Evolutionary conservation across 768 basidiomycete species (phyloP), one percentile per base, ranked within the genome.

Genomic region (Kwoniella botswanensis): DNA sequence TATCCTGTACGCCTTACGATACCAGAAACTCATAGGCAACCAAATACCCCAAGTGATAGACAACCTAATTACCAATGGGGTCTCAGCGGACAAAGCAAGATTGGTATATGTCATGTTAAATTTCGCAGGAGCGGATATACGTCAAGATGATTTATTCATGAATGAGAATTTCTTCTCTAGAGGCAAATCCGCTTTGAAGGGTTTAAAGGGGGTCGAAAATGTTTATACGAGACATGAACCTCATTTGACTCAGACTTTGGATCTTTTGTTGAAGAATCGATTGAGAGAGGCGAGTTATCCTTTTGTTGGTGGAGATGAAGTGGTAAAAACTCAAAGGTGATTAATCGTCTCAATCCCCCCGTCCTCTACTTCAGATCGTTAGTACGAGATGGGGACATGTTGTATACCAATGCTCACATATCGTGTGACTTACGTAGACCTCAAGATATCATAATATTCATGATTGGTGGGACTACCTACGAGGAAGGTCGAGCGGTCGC

Each of bases 201-300:
- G 97, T 6, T 86, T 99, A 58, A 97, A 97, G 88, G 97, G 97
- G 2, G 96, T 98, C 4, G 97, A 99, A 84, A 99, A 99, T 78
- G 95, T 98, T 17, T 99, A 98, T 82, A 99, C 94, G 67, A 97
- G 98, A 76, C 97, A 98, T 77, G 90, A 90, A 17, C 97, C 97
- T 7, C 94, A 95, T 83, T 86, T 99, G 5, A 90, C 92, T 1
- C 91, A 97, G 79, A 98, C 96, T 2, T 84, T 98, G 17, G 97
- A 99, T 77, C 88, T 92, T 63, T 84, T 99, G 4, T 88, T 95
- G 78, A 93, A 89, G 80, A 95, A 94, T 11, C 87, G 91, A 65
- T 84, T 99, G 70, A 90, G 89, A 75, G 97, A 99, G 74, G 87
- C 90, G 2, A 94, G 89, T 70, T 93, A 98, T 83, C 94, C 96